Percentiles rank a stretch among this genome's conserved stretches.
Conservation (phyloP, 352 stramenopile genomes). For the Phytopythium vexans region DNA sequence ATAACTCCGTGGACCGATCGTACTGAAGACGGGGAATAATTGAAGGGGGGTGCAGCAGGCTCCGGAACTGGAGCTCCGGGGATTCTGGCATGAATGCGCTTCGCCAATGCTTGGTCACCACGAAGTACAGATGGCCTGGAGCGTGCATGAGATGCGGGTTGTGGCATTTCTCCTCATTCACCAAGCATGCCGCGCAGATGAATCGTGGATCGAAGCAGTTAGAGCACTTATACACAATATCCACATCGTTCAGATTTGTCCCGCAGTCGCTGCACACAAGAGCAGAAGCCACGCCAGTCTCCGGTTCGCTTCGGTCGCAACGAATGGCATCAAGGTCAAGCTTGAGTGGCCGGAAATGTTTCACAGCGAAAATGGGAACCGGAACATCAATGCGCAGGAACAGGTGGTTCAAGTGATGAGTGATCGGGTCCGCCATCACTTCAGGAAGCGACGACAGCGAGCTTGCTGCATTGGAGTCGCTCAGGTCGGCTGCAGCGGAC, state of each 20-base stretch:
- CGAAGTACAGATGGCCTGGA: slow-evolving; percentile 68
- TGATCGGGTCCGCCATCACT: slow-evolving; percentile 10
- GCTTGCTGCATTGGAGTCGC: slow-evolving; percentile 14
- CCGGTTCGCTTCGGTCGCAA: slow-evolving; percentile 7
- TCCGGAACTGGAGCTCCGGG: slow-evolving; percentile 27
- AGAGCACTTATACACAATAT: slow-evolving; percentile 55
- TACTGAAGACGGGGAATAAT: slow-evolving; percentile 56
- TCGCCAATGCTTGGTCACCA: slow-evolving; percentile 42
- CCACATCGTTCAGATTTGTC: slow-evolving; percentile 22
- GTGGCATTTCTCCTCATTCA: slow-evolving; percentile 39
- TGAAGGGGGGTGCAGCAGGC: slow-evolving; percentile 45
- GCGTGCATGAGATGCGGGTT: slow-evolving; percentile 53
- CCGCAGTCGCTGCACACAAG: slow-evolving; percentile 29
- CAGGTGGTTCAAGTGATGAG: slow-evolving; percentile 51
- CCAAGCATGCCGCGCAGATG: slow-evolving; percentile 46
- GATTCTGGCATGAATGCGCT: slow-evolving; percentile 23
- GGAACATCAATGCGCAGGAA: slow-evolving; percentile 63
- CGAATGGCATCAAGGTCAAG: slow-evolving; percentile 5
- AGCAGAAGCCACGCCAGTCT: not conserved
- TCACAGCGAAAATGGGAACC: slow-evolving; percentile 57
- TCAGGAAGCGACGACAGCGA: slow-evolving; percentile 1
- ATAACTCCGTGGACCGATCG: slow-evolving; percentile 48
- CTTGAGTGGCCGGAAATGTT: slow-evolving; percentile 50
- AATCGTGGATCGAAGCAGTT: slow-evolving; percentile 53
- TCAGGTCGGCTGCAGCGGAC: slow-evolving; percentile 9